phyloP scores from a whole-genome alignment of 768 basidiomycete species.

The Hortiboletus flavorubellus region DNA sequence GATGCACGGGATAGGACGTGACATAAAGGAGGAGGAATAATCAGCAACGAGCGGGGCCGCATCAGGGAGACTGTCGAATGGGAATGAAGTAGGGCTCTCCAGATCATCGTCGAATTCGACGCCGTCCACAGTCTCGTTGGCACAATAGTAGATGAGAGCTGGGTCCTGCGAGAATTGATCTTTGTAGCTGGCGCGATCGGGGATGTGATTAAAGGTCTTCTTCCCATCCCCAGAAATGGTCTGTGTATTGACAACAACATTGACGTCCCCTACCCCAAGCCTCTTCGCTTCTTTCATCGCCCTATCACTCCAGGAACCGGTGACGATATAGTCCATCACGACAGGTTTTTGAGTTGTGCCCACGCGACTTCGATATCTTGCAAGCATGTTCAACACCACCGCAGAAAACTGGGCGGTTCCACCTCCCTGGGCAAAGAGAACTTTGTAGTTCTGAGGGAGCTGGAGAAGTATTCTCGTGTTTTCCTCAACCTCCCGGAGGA shows the following conservation, averaged over 20 bases:
- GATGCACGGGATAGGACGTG: constrained; percentile 82
- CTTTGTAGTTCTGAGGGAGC: constrained; percentile 78
- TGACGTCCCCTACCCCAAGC: constrained; percentile 55
- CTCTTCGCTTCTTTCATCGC: constrained; percentile 80
- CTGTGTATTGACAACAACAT: constrained; percentile 71
- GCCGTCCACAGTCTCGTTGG: constrained; percentile 98
- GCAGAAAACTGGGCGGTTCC: constrained; percentile 91
- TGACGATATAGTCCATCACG: constrained; percentile 83
- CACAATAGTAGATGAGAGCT: constrained; percentile 96
- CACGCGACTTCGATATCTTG: constrained; percentile 73
- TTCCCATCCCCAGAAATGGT: constrained; percentile 54
- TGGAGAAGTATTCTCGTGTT: constrained; percentile 73
- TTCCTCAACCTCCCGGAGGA: constrained; percentile 57
- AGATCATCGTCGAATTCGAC: constrained; percentile 74
- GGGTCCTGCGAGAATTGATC: constrained; percentile 68
- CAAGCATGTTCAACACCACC: constrained; percentile 87
- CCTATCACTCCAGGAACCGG: constrained; percentile 89
- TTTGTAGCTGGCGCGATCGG: constrained; percentile 64
- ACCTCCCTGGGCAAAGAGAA: constrained; percentile 95
- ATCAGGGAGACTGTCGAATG: constrained; percentile 68
- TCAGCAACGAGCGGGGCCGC: constrained; percentile 84
- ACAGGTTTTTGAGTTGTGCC: constrained; percentile 50
- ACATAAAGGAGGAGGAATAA: constrained; percentile 97
- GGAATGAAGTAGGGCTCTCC: constrained; percentile 65
- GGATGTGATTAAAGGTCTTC: constrained; percentile 76